A percentile compares a stretch with the other conserved stretches of the same genome.
phyloP scores from a whole-genome alignment of 2,329 filamentous ascomycete species.

The Plenodomus tracheiphilus region DNA sequence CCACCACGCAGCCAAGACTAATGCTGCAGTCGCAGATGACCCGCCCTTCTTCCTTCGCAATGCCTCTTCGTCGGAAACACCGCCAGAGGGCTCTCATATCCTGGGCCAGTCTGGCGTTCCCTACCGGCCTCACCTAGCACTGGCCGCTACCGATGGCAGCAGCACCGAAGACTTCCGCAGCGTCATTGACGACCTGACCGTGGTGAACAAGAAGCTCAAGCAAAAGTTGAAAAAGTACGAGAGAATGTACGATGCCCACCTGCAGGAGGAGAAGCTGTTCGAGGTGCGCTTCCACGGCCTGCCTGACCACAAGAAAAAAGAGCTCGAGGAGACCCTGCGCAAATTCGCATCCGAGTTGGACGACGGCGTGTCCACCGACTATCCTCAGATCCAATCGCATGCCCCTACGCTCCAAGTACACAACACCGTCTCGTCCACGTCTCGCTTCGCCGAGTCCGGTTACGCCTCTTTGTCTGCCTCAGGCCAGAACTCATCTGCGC shows the following conservation, averaged over 20 bases:
- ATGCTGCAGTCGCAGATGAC: slow-evolving; percentile 37
- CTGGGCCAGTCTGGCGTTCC: slow-evolving; percentile 17
- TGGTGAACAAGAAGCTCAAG: slow-evolving; percentile 80
- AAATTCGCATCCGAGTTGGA: slow-evolving; percentile 70
- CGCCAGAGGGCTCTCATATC: slow-evolving; percentile 39
- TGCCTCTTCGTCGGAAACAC: slow-evolving; percentile 50
- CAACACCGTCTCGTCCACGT: slow-evolving; percentile 62
- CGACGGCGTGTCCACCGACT: slow-evolving; percentile 32
- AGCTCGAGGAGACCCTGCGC: slow-evolving; percentile 73
- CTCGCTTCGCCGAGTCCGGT: slow-evolving; percentile 56
- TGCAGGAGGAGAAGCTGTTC: slow-evolving; percentile 77
- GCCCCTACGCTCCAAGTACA: slow-evolving; percentile 57
- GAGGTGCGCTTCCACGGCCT: slow-evolving; percentile 80
- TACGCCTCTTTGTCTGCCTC: slow-evolving; percentile 64
- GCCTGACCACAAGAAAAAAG: slow-evolving; percentile 71
- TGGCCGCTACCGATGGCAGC: slow-evolving; percentile 52
- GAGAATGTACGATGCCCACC: slow-evolving; percentile 65
- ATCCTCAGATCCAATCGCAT: slow-evolving; percentile 36
- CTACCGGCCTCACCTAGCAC: slow-evolving; percentile 45
- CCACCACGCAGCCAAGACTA: neutral
- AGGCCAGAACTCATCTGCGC: slow-evolving; percentile 49
- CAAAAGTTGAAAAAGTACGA: slow-evolving; percentile 73
- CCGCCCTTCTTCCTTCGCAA: slow-evolving; percentile 51
- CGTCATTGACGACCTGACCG: slow-evolving; percentile 84
- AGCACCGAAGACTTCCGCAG: slow-evolving; percentile 76